Evolutionary conservation across 169 alveolate genomes (phyloP).

Genomic region (Haemoproteus tartakovskyi): DNA sequence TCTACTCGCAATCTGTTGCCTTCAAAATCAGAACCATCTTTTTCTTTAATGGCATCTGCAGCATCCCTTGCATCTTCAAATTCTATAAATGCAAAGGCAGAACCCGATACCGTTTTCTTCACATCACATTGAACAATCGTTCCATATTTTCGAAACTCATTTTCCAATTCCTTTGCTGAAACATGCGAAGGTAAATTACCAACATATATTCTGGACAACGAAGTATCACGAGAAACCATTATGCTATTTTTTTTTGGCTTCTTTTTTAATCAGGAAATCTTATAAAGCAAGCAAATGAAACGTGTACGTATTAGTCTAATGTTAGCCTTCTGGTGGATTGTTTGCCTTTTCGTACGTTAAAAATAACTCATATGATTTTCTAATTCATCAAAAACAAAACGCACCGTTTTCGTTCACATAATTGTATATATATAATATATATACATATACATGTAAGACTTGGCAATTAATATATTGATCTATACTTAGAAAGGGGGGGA

Average conservation of each 20-base stretch:
- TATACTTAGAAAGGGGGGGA: no score
- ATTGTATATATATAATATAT: no score
- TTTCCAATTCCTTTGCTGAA: constrained; percentile 79
- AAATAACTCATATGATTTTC: no score
- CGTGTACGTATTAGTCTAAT: no score
- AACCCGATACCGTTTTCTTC: constrained; percentile 78
- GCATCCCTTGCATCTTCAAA: constrained; percentile 86
- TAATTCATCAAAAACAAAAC: no score
- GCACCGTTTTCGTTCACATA: no score
- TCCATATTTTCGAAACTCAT: constrained; percentile 82
- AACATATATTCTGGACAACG: constrained; percentile 78
- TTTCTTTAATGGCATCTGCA: constrained; percentile 81
- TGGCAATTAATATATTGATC: no score
- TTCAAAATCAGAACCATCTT: constrained; percentile 79
- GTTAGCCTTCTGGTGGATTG: no score
- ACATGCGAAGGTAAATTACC: constrained; percentile 82
- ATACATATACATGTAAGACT: no score
- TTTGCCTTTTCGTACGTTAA: no score
- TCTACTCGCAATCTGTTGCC: constrained; percentile 82
- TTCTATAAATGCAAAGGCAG: constrained; percentile 82
- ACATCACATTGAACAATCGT: constrained; percentile 74
- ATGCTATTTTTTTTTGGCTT: not conserved
- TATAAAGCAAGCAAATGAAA: no score
- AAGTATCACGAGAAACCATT: constrained; percentile 66
- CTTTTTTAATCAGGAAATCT: not conserved